Evolutionary conservation across 129 eudicot genomes (phyloP).

Genomic region (Mikania micrantha): DNA sequence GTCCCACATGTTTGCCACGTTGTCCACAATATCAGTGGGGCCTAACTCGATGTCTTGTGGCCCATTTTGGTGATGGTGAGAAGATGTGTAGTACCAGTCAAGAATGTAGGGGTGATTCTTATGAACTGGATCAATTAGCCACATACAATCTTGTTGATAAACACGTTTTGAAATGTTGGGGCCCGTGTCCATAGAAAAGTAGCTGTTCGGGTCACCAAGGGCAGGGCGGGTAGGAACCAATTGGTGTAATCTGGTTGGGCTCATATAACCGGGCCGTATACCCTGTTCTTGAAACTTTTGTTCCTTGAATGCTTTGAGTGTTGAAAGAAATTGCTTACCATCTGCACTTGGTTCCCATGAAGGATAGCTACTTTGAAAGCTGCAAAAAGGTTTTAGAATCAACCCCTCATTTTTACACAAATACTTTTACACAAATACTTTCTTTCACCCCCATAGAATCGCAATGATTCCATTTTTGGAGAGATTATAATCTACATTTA

Average conservation of each 20-base stretch:
- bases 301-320: slow-evolving; percentile 56
- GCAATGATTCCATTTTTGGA: neutral
- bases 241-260: slow-evolving; percentile 38
- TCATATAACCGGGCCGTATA: slow-evolving; percentile 27
- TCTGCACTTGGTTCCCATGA: slow-evolving; percentile 74
- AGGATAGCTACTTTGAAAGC: slow-evolving; percentile 85
- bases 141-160: slow-evolving; percentile 50
- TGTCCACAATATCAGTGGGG: slow-evolving; percentile 20
- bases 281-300: slow-evolving; percentile 55
- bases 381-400: slow-evolving; percentile 16
- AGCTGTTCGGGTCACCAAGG: slow-evolving; percentile 35
- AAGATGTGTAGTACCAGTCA: slow-evolving; percentile 75
- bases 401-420: neutral
- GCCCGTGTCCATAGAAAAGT: slow-evolving; percentile 37
- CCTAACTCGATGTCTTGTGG: slow-evolving; percentile 26
- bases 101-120: slow-evolving; percentile 70
- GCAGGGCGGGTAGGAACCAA: slow-evolving; percentile 29
- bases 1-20: slow-evolving; percentile 36
- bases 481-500: neutral
- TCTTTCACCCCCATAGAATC: neutral
- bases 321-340: slow-evolving; percentile 64
- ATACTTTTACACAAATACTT: too few species aligned
- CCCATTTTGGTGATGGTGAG: slow-evolving; percentile 27
- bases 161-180: slow-evolving; percentile 28
- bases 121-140: slow-evolving; percentile 63